Percentiles rank a stretch among this genome's conserved stretches.
Conservation (phyloP, 1,284 basidiomycete species). For the Ceratobasidium sp. region DNA sequence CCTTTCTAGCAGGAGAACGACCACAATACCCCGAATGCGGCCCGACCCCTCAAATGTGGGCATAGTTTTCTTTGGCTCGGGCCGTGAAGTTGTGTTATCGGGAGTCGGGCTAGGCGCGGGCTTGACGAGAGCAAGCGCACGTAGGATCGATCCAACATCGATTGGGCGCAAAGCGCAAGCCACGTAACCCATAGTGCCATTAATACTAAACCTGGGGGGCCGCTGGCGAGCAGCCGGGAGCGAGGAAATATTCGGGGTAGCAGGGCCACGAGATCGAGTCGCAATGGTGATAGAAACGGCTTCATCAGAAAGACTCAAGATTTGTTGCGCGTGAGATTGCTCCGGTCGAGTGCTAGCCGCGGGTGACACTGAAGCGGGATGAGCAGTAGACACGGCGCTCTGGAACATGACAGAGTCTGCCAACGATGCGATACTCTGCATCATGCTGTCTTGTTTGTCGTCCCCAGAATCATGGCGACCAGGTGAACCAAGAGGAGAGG, state of each 20-base stretch:
- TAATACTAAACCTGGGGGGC: constrained; percentile 30
- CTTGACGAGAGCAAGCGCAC: constrained; percentile 27
- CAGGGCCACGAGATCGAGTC: constrained; percentile 66
- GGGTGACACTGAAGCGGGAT: constrained; percentile 23
- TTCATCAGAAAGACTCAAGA: constrained; percentile 54
- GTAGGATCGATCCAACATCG: constrained; percentile 40
- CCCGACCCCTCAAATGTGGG: constrained; percentile 36
- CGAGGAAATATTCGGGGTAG: constrained; percentile 60
- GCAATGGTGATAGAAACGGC: constrained; percentile 66
- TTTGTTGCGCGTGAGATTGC: constrained; percentile 38
- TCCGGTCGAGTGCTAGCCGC: constrained; percentile 28
- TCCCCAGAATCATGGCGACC: constrained; percentile 45
- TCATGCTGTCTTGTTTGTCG: constrained; percentile 68
- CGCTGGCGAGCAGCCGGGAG: constrained; percentile 51
- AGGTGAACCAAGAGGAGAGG: constrained; percentile 39
- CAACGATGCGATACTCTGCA: constrained; percentile 76
- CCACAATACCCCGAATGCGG: constrained; percentile 36
- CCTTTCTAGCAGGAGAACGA: constrained; percentile 27
- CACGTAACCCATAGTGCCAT: constrained; percentile 32
- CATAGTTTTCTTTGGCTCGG: constrained; percentile 12
- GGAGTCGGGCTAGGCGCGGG: not conserved
- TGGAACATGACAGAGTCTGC: constrained; percentile 74
- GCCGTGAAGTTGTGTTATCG: not conserved
- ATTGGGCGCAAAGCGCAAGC: constrained; percentile 38
- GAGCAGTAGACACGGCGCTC: constrained; percentile 72